These are phyloP conservation scores for Acorus calamus DNA, from an alignment of 106 monocot species.

Conservation along the genomic window DNA sequence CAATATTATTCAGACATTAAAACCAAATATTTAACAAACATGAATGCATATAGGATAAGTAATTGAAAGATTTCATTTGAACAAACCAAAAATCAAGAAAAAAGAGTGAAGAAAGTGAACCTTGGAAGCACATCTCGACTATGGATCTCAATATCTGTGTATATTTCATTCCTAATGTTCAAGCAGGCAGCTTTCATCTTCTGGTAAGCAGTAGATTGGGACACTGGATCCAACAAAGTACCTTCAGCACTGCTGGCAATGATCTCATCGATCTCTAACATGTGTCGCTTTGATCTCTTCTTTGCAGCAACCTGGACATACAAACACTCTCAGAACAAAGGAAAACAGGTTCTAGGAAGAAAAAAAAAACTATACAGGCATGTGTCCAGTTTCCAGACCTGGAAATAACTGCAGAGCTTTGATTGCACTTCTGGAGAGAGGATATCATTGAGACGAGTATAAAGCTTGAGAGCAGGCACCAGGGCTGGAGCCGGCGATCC, in stretches of 20 bases:
- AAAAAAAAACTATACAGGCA: not conserved
- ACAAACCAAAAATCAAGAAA: not conserved
- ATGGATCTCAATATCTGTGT: conserved; percentile 92
- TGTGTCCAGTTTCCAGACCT: conserved; percentile 23
- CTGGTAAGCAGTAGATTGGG: conserved; percentile 62
- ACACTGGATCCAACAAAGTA: conserved; percentile 34
- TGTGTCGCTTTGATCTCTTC: conserved; percentile 74
- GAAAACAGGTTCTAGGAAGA: not conserved
- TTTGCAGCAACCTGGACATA: conserved; percentile 69
- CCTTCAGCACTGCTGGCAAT: conserved; percentile 45
- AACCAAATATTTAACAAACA: no score
- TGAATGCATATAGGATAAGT: not conserved
- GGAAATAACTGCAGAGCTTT: conserved; percentile 85
- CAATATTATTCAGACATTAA: no score
- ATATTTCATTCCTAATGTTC: conserved; percentile 87
- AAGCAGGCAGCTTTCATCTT: conserved; percentile 76
- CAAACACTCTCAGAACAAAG: not conserved
- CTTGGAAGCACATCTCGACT: conserved; percentile 82
- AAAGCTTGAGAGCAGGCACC: conserved; percentile 76
- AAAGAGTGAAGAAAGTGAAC: conserved; percentile 14
- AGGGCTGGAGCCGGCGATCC: conserved; percentile 69
- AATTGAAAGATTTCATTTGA: not conserved
- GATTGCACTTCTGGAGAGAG: conserved; percentile 82
- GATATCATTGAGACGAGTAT: conserved; percentile 85
- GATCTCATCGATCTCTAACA: conserved; percentile 88